These are phyloP conservation scores for Trichodelitschia bisporula DNA, from an alignment of 495 filamentous ascomycete genomes.

Conservation along the genomic window DNA sequence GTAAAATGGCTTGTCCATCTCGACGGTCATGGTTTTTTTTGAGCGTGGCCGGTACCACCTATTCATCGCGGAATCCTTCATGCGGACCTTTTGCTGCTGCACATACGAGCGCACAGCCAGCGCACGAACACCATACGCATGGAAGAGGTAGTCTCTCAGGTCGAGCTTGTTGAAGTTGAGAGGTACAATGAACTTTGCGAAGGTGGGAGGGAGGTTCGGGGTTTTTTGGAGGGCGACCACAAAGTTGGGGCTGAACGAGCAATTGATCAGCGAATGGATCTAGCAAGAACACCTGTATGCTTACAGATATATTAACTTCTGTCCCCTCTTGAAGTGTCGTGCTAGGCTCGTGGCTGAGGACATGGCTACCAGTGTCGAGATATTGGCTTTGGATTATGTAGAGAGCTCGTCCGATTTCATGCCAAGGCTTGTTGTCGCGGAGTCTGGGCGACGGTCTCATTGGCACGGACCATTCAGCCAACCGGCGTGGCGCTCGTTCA, in stretches of 20 bases:
- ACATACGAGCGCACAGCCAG: conserved; percentile 55
- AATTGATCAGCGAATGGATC: background rate
- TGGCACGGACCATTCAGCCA: too few relatives aligned
- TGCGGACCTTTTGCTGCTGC: conserved; percentile 32
- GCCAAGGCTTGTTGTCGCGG: too few relatives aligned
- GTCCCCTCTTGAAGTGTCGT: background rate
- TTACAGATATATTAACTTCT: background rate
- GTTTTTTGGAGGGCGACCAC: conserved; percentile 50
- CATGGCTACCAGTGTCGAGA: too few relatives aligned
- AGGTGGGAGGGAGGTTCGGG: conserved; percentile 43
- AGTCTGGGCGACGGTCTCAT: too few relatives aligned
- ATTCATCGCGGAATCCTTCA: background rate
- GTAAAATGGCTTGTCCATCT: conserved; percentile 60
- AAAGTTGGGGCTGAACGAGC: conserved; percentile 41
- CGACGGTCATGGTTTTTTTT: conserved; percentile 77
- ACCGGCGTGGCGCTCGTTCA: too few relatives aligned
- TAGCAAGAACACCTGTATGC: too few relatives aligned
- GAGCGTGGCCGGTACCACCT: conserved; percentile 28
- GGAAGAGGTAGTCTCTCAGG: conserved; percentile 64
- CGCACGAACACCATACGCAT: conserved; percentile 44
- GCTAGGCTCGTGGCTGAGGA: too few relatives aligned
- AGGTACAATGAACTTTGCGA: conserved; percentile 65
- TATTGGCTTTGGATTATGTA: too few relatives aligned
- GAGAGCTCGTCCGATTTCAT: too few relatives aligned
- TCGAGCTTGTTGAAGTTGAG: conserved; percentile 80